phyloP scores from a whole-genome alignment of 352 stramenopile genomes.

The Phytophthora macrochlamydospora region DNA sequence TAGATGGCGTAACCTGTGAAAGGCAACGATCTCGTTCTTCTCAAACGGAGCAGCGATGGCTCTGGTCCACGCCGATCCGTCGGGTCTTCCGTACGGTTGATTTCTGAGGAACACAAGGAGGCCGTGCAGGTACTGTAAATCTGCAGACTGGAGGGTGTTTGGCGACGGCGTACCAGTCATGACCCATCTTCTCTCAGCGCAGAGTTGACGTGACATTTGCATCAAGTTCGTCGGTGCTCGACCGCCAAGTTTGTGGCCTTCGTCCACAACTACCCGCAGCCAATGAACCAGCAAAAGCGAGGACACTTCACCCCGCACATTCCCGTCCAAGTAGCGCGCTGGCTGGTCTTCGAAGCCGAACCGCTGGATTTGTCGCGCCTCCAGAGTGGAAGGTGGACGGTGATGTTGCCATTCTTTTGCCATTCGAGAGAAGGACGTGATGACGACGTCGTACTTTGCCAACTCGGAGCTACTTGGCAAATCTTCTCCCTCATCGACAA shows the following conservation, averaged over 20 bases:
- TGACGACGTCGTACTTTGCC: constrained; percentile 64
- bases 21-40: constrained; percentile 43
- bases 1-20: constrained; percentile 75
- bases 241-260: constrained; percentile 92
- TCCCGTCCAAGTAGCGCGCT: constrained; percentile 54
- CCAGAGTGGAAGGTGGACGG: constrained; percentile 50
- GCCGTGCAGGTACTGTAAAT: constrained; percentile 88
- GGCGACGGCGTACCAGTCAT: constrained; percentile 97
- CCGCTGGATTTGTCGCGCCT: constrained; percentile 40
- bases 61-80: constrained; percentile 71
- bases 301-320: constrained; percentile 44
- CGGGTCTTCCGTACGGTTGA: constrained; percentile 67
- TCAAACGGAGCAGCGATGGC: constrained; percentile 75
- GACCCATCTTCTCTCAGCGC: constrained; percentile 90
- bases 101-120: constrained; percentile 92
- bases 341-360: constrained; percentile 62
- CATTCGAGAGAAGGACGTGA: constrained; percentile 68
- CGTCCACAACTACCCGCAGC: constrained; percentile 93
- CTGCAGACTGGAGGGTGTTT: constrained; percentile 77
- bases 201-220: constrained; percentile 83
- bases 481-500: constrained; percentile 35
- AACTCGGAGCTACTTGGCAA: constrained; percentile 35
- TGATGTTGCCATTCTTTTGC: constrained; percentile 63
- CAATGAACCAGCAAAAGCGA: constrained; percentile 61
- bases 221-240: constrained; percentile 63